These are phyloP conservation scores for Cladophialophora bantiana DNA, from an alignment of 2,329 filamentous ascomycete species.

Conservation along the genomic window DNA sequence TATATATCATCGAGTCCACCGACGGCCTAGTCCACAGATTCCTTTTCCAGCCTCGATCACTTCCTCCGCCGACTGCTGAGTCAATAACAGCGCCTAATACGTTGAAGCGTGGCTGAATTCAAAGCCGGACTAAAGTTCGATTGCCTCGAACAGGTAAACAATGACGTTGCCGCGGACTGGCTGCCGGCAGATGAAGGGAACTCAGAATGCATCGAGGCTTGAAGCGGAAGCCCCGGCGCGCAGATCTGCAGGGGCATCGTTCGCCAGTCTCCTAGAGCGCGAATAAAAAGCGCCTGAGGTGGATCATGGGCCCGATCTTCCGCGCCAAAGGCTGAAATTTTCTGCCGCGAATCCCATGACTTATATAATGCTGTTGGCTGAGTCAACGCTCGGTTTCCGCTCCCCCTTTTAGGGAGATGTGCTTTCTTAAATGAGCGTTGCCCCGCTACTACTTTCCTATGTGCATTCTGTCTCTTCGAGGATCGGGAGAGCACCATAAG, in stretches of 20 bases:
- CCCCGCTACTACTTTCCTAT: background rate
- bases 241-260: conserved; percentile 9
- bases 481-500: background rate
- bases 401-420: background rate
- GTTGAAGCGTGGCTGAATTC: background rate
- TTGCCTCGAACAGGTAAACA: conserved; percentile 10
- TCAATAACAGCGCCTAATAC: background rate
- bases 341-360: conserved; percentile 9
- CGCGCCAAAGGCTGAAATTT: conserved; percentile 11
- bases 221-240: conserved; percentile 9
- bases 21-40: background rate
- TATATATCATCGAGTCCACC: background rate
- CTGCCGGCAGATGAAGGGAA: background rate
- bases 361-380: conserved; percentile 6
- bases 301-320: conserved; percentile 17
- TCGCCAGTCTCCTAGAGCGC: background rate
- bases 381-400: conserved; percentile 10
- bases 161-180: conserved; percentile 7
- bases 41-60: background rate
- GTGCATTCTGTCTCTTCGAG: background rate
- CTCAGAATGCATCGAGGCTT: no score
- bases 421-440: conserved; percentile 3
- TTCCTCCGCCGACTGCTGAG: background rate
- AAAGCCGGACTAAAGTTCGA: background rate
- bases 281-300: conserved; percentile 2